Evolutionary conservation across 441 rosid species (phyloP), one percentile per base, ranked within the genome.

Genomic region (Erodium moschatum): DNA sequence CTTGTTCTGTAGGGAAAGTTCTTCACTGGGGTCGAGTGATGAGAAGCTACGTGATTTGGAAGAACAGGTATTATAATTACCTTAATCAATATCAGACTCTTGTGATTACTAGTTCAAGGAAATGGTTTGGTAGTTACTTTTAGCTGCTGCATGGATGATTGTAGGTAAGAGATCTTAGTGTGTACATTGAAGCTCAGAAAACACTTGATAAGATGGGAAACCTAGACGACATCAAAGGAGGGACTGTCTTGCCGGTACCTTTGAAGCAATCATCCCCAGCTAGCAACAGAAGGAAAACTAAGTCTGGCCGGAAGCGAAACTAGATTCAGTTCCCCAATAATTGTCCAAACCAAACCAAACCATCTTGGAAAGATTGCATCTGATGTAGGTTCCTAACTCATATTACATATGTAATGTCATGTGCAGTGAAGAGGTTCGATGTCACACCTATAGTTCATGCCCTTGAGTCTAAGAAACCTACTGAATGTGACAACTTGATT

Each of bases 101-200:
- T 64, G 61, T 20, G 11, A 12, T 70, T 4, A 16, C 62, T 64
- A 16, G 19, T 74, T 71, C 70, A 69, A 42, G 65, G 68, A 19
- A 35, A 27, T 31, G 7, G 56, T 71, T 63, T 70, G 15, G 35
- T 31, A 35, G 9, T 67, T 42, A 64, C 20, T 75, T 63, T 19
- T 12, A 65, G 46, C 56, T 50, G 56, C 56, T 29, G 31, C 31
- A 29, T 29, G 31, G 56, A 18, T 42, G 13, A 48, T 74, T 40
- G 64, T 87, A 90, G 96, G 81, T 89, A 38, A 82, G 96, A 74
- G 97, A 93, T 75, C 82, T 93, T 40, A 88, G 71, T 6, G 81
- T 89, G n/a, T 89, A 86, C 71, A 72, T 91, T 0, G 87, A 82
- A 86, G 92, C 96, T 54, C 92, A 89, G 77, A 89, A 86, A 77